A percentile compares a stretch with the other conserved stretches of the same genome.
These are phyloP conservation scores for Neckera pumila DNA, from an alignment of 225 moss, liverwort and hornwort genomes.

Conservation along the genomic window DNA sequence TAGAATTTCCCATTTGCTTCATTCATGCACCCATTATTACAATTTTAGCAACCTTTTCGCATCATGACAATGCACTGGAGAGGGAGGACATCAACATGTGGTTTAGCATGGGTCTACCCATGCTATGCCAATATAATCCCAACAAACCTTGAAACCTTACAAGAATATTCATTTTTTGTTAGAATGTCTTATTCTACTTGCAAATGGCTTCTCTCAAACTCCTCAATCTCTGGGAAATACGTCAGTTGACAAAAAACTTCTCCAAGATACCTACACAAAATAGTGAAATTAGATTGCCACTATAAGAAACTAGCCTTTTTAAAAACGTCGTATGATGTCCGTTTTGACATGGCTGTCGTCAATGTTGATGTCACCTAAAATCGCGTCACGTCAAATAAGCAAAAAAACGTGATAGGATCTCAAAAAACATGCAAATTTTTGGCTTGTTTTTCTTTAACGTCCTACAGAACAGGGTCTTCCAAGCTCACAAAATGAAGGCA, in stretches of 20 bases:
- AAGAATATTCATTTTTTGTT: not conserved
- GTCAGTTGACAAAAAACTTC: not conserved
- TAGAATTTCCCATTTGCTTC: rapidly evolving
- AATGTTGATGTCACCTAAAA: no score
- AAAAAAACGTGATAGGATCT: no score
- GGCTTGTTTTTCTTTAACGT: no score
- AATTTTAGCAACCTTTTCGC: not conserved
- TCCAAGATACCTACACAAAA: no score
- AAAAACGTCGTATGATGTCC: no score
- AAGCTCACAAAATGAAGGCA: no score
- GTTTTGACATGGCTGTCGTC: no score
- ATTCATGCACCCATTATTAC: rapidly evolving
- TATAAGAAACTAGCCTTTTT: no score
- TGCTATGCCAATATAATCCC: rapidly evolving
- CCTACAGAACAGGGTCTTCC: no score
- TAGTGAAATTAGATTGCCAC: no score
- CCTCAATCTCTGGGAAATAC: not conserved
- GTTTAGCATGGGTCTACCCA: not conserved
- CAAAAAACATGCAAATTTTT: no score
- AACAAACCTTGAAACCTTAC: not conserved
- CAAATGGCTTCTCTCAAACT: not conserved
- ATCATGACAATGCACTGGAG: not conserved
- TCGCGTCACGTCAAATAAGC: no score
- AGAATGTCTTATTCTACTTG: not conserved
- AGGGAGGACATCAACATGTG: rapidly evolving